These are phyloP conservation scores for Schizochytrium sp. DNA, from an alignment of 108 stramenopile species.

Conservation along the genomic window DNA sequence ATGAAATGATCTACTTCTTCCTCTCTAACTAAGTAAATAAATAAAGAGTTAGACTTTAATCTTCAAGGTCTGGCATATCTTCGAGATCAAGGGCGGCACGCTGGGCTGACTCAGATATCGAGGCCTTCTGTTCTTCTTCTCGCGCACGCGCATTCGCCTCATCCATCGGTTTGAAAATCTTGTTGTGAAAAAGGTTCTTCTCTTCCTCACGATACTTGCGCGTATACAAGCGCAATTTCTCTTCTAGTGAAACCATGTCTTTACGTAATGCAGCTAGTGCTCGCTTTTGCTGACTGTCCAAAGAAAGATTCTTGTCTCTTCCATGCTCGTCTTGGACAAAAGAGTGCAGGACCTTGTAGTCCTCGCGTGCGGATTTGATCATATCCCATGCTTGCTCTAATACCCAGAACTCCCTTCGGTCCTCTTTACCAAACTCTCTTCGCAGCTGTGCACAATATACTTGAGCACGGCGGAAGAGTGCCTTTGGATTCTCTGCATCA, in stretches of 20 bases:
- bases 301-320: neutral
- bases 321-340: neutral
- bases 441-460: neutral
- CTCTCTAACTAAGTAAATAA: neutral
- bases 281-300: neutral
- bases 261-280: neutral
- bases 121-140: neutral
- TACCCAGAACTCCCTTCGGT: constrained; percentile 60
- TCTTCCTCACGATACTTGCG: constrained; percentile 4
- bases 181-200: constrained; percentile 32
- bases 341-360: neutral
- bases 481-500: neutral
- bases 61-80: constrained; percentile 39
- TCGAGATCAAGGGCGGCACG: neutral
- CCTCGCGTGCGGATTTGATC: constrained; percentile 38
- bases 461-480: neutral
- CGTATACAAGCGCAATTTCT: neutral
- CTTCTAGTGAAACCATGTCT: neutral
- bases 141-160: neutral
- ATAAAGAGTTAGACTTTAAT: neutral
- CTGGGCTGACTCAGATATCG: neutral
- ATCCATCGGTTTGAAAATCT: constrained; percentile 24
- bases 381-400: constrained; percentile 44
- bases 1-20: neutral
- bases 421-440: constrained; percentile 43